These are phyloP conservation scores for Dryas integrifolia DNA, from an alignment of 331 rosid species.

Conservation along the genomic window DNA sequence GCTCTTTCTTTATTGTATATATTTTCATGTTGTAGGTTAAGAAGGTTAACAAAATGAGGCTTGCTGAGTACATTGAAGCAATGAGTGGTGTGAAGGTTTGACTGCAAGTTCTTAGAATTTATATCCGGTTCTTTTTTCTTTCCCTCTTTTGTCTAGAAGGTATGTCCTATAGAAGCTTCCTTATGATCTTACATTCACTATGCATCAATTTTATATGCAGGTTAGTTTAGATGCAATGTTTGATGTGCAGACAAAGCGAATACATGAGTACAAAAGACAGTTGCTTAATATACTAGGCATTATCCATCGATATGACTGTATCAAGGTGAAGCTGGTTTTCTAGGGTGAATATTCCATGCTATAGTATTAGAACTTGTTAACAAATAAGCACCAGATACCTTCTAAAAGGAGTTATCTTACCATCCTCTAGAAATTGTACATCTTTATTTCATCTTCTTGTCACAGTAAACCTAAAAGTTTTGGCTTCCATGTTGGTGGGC, in stretches of 20 bases:
- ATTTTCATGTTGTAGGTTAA: slow-evolving; percentile 47
- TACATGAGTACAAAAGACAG: slow-evolving; percentile 81
- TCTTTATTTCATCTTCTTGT: not conserved
- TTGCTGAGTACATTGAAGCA: slow-evolving; percentile 70
- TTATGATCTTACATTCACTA: slow-evolving; percentile 20
- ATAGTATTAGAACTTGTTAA: not conserved
- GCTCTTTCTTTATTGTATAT: slow-evolving; percentile 22
- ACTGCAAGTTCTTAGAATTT: slow-evolving; percentile 17
- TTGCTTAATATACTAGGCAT: slow-evolving; percentile 70
- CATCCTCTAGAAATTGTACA: not conserved
- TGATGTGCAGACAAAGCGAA: slow-evolving; percentile 77
- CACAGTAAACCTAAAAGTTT: not conserved
- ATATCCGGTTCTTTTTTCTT: slow-evolving; percentile 13
- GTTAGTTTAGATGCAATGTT: slow-evolving; percentile 82
- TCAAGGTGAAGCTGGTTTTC: slow-evolving; percentile 50
- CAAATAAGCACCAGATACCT: not conserved
- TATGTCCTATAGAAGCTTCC: slow-evolving; percentile 16
- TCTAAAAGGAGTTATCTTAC: not conserved
- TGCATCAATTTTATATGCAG: slow-evolving; percentile 38
- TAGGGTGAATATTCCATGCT: slow-evolving; percentile 7
- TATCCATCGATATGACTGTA: slow-evolving; percentile 69
- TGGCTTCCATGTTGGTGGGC: not conserved
- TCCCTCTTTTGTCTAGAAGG: slow-evolving; percentile 6
- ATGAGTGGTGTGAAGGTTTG: slow-evolving; percentile 69
- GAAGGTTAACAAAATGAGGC: slow-evolving; percentile 69